Percentiles rank a stretch among this genome's conserved stretches.
phyloP scores from a whole-genome alignment of 2,329 filamentous ascomycete species.

The Lasiodiplodia hormozganensis region DNA sequence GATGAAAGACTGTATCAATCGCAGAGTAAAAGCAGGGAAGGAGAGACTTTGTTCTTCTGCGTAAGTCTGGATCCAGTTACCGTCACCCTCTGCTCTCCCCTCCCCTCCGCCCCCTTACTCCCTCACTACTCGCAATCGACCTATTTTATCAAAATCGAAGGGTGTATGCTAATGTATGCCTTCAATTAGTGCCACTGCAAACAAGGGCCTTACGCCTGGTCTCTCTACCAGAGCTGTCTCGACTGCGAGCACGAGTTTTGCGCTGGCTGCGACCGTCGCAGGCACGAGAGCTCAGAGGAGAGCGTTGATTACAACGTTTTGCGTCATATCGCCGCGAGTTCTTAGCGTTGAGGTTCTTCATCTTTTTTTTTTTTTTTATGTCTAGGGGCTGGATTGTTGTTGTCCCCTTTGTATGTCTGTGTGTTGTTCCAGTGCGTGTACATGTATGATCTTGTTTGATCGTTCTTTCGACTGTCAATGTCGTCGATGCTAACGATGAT shows the following conservation, averaged over 20 bases:
- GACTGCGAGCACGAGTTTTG: slow-evolving; percentile 30
- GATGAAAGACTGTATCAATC: not conserved
- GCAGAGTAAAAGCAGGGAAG: slow-evolving; percentile 9
- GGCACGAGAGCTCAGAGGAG: slow-evolving; percentile 13
- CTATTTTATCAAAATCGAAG: not conserved
- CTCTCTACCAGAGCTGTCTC: slow-evolving; percentile 28
- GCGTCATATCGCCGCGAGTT: not conserved
- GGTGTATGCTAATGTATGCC: not conserved
- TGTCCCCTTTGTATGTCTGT: not conserved
- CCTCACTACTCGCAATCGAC: not conserved
- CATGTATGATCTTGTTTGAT: not conserved
- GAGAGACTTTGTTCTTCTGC: slow-evolving; percentile 26
- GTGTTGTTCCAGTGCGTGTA: not conserved
- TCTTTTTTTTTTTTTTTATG: not conserved
- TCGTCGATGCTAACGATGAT: not conserved
- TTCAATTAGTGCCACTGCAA: slow-evolving; percentile 28
- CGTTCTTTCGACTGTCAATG: not conserved
- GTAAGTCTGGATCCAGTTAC: slow-evolving; percentile 11
- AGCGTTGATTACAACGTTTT: slow-evolving; percentile 6
- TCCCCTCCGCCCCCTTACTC: not conserved
- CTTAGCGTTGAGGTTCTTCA: not conserved
- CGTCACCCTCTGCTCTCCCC: not conserved
- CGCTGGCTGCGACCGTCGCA: slow-evolving; percentile 19
- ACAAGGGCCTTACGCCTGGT: slow-evolving; percentile 24
- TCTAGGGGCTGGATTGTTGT: not conserved